Base-by-base conservation (phyloP, 2,329 filamentous ascomycete genomes). In the Immersiporthe knoxdaviesiana region DNA sequence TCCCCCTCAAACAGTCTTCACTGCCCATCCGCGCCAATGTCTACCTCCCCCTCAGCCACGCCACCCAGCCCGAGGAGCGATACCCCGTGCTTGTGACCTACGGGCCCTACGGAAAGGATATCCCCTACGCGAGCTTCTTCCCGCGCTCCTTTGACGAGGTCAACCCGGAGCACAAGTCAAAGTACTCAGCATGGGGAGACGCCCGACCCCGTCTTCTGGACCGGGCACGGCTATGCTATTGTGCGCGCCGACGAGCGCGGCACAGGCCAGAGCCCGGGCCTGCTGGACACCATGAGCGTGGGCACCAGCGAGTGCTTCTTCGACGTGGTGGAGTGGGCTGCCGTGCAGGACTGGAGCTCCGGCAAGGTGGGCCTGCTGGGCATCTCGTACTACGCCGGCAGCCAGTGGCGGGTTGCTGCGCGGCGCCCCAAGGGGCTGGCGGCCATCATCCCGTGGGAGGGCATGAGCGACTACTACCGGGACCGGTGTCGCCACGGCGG, bases 51-150 rank as follows among this genome's bases (percentile, higher is more conserved):
- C 73, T 74, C 16, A 44, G 65, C 2, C 60, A 68, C 47, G 62
- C 52, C 61, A 56, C 66, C 18, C 59, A 70, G 56, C 65, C 65
- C 14, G 67, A 68, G 1, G 76, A 66, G 12, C 76, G 72, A 56
- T 83, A 83, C 30, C 90, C 91, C 0, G 90, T 91, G 0, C 76
- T 92, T 11, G 86, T 91, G 2, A 92, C 90, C 0, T 92, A 92
- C 72, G 90, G 90, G 0, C 91, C 91, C 0, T 92, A 92, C 72
- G 90, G 91, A 60, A 92, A 93, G 73, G 90, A 92, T 73, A 90
- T 92, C 47, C 85, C 83, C 27, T 92, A 92, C 75, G 66, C 27
- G n/a, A 81, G 77, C 63, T 84, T 83, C 72, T 77, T 78, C 47
- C 72, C 77, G 0, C 75, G 77, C 27, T 82, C 79, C 11, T 85